Base-by-base conservation (phyloP, 192 early-diverging fungal genomes). In the Linnemannia schmuckeri region DNA sequence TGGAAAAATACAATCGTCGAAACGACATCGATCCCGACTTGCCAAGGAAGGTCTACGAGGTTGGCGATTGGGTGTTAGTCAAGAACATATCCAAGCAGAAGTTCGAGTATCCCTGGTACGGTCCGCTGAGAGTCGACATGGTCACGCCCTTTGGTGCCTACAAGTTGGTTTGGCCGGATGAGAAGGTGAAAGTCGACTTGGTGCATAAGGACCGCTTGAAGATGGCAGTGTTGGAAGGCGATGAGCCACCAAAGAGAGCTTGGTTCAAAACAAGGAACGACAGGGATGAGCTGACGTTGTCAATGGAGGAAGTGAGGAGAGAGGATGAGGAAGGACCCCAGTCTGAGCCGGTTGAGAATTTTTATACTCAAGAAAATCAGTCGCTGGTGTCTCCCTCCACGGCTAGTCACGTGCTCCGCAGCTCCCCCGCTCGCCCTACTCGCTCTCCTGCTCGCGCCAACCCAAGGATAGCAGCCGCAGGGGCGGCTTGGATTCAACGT, bases 51-150 rank as follows among this genome's bases (percentile, higher is more conserved):
- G 37, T 20, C 15, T 75, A 75, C 35, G 13, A 54, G n/a, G 52
- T 37, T 4, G 74, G 74, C 47, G 74, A 75, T 57, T 75, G 74
- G 74, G 74, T 75, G 49, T 22, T 75, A 22, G 74, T 75, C 4
- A 75, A 52, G 35, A 75, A 75, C 49, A 75, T 75, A 30, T 44
- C 74, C 15, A 75, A 75, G 52, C 18, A 33, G 35, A 75, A 75
- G 52, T 75, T 75, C 2, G 74, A 75, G 52, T 75, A 61, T n/a
- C 74, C 74, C 12, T 75, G 74, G 74, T 75, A 75, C 46, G 74
- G 74, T 17, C 74, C 74, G 17, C 33, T 75, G 27, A 46, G 20
- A 20, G 52, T 75, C 52, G 47, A 33, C 5, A 61, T 61, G 52
- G 24, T 27, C 20, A 75, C 74, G 2, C 74, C 74, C 3, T 75